Base-by-base conservation (phyloP, 176 grass and related monocot species). In the Bolboschoenus planiculmis region DNA sequence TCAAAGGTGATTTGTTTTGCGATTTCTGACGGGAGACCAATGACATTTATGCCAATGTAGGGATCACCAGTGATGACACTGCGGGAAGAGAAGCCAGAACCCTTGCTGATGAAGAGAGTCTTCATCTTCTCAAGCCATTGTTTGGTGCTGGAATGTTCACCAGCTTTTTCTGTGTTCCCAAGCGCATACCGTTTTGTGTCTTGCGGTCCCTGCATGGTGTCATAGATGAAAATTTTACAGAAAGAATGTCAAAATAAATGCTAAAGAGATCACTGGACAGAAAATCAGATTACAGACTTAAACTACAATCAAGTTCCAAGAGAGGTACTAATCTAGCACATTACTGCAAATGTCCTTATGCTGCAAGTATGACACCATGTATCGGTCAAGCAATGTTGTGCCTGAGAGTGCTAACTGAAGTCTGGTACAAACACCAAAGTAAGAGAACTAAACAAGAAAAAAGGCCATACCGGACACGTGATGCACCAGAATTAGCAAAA, bases 51-150 rank as follows among this genome's bases (percentile, higher is more conserved):
- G 48, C 82, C 89, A 81, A 98, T 95, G 20, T 98, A 98, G 0
- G 95, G 86, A 76, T 95, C 92, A 40, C 95, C 95, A 1, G 92
- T 98, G 47, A 98, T 90, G 68, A 98, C 95, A 78, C 92, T 95
- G 4, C 92, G 88, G 39, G 92, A 98, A 56, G 90, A 98, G 78
- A 98, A 95, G n/a, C 95, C 92, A 79, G 95, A 98, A 1, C 89
- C 92, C 85, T 98, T 98, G 80, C 92, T 93, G 30, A 98, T 95
- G 80, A 98, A 95, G 31, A 98, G 58, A 2, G 90, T 98, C 13
- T 84, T 90, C 83, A 95, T 98, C n/a, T 98, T 98, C 14, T 98
- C 90, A 2, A 98, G 77, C 95, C 95, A 95, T 24, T 95, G 92
- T 77, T 98, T 98, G 53, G 90, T 88, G 16, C 90, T 91, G 29